These are phyloP conservation scores for Nigrospora sphaerica DNA, from an alignment of 2,329 filamentous ascomycete genomes.

Conservation along the genomic window DNA sequence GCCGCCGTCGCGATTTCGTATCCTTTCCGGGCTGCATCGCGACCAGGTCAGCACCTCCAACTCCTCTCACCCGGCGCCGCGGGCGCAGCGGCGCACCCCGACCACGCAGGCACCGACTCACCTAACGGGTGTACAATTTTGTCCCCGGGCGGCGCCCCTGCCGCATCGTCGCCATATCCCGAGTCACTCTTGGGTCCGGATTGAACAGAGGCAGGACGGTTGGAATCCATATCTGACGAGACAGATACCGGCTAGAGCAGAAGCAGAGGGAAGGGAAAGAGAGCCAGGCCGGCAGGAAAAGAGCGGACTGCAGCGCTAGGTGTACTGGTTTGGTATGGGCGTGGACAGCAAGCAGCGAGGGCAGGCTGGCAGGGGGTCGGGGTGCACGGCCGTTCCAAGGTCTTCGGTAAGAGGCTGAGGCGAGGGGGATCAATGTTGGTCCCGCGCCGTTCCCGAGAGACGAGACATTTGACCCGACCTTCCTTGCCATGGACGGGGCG, in stretches of 20 bases:
- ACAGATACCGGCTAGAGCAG: not conserved
- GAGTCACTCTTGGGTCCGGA: slow-evolving; percentile 1
- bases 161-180: slow-evolving; percentile 1
- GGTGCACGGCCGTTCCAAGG: no score
- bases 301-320: no score
- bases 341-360: not conserved
- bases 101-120: not conserved
- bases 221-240: slow-evolving; percentile 1
- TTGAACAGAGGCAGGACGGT: not conserved
- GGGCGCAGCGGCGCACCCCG: not conserved
- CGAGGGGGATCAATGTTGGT: slow-evolving; percentile 1
- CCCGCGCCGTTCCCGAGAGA: not conserved
- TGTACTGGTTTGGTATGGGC: not conserved
- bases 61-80: not conserved
- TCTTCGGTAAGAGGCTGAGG: no score
- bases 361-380: not conserved
- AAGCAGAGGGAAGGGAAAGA: not conserved
- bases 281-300: not conserved
- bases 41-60: not conserved
- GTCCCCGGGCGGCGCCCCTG: not conserved
- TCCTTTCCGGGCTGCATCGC: slow-evolving; percentile 21
- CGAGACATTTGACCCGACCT: no score
- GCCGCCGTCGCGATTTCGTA: slow-evolving; percentile 26
- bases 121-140: not conserved
- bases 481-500: no score